These are phyloP conservation scores for Arctostaphylos glauca DNA, from an alignment of 148 eudicot genomes.

Conservation along the genomic window DNA sequence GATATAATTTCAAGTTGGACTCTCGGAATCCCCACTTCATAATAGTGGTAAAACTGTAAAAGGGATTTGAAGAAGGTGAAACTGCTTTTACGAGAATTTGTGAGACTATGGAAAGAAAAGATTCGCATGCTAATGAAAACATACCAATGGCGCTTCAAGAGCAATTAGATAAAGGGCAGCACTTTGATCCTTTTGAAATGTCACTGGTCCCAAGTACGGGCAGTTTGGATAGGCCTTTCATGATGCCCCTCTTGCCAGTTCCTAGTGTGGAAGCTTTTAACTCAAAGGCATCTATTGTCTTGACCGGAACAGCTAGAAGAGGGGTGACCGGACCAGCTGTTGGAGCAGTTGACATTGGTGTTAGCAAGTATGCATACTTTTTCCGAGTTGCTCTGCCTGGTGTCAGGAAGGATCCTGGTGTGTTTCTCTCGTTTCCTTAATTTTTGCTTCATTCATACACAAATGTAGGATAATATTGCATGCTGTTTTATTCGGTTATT, in stretches of 20 bases:
- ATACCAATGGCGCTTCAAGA: constrained; percentile 6
- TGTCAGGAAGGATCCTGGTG: background rate
- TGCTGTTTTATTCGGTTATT: too few species aligned
- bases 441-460: too few species aligned
- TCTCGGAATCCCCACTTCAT: background rate
- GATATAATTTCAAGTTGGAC: background rate
- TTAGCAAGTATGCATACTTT: constrained; percentile 30
- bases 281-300: constrained; percentile 34
- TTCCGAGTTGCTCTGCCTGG: constrained; percentile 17
- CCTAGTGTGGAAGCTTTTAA: constrained; percentile 28
- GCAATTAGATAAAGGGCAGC: background rate
- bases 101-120: constrained; percentile 20
- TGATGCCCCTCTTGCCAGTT: constrained; percentile 37
- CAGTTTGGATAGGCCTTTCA: constrained; percentile 23
- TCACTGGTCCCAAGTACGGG: constrained; percentile 18
- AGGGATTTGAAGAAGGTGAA: background rate
- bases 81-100: background rate
- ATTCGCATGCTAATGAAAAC: constrained; percentile 13
- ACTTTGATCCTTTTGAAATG: constrained; percentile 21
- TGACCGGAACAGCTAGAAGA: constrained; percentile 68
- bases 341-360: constrained; percentile 88
- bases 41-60: background rate
- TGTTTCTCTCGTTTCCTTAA: too few species aligned
- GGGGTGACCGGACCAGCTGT: constrained; percentile 63
- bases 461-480: too few species aligned